phyloP scores from a whole-genome alignment of 2,329 filamentous ascomycete genomes.

The Botryosphaeria agaves region DNA sequence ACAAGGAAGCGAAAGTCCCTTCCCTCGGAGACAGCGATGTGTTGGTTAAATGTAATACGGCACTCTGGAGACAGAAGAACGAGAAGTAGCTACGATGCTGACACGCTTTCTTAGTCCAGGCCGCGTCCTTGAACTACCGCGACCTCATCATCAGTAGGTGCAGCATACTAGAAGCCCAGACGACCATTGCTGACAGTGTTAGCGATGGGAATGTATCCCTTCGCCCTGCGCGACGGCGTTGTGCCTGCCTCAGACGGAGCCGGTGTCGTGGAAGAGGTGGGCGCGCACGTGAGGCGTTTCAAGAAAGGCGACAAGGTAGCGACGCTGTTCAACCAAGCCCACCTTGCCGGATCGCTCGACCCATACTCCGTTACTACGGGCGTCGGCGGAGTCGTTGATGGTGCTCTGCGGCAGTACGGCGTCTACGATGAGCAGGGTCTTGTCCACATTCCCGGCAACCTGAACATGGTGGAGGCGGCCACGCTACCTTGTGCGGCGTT shows the following conservation, averaged over 20 bases:
- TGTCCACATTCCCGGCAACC: slow-evolving; percentile 41
- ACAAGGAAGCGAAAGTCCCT: slow-evolving; percentile 35
- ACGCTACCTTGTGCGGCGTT: slow-evolving; percentile 29
- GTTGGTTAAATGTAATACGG: slow-evolving; percentile 39
- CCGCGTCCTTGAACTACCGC: slow-evolving; percentile 30
- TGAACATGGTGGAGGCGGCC: slow-evolving; percentile 27
- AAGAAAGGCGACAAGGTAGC: slow-evolving; percentile 39
- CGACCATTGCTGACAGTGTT: too few relatives aligned
- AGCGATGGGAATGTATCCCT: slow-evolving; percentile 29
- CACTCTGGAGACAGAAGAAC: not conserved
- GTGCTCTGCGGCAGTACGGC: slow-evolving; percentile 48
- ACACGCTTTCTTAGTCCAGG: slow-evolving; percentile 21
- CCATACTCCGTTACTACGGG: slow-evolving; percentile 29
- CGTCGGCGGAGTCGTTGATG: slow-evolving; percentile 51
- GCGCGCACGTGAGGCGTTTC: slow-evolving; percentile 37
- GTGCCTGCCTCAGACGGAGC: slow-evolving; percentile 35
- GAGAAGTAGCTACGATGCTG: too few relatives aligned
- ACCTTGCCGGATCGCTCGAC: slow-evolving; percentile 32
- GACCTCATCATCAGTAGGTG: slow-evolving; percentile 31
- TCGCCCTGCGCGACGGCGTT: slow-evolving; percentile 20
- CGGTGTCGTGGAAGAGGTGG: slow-evolving; percentile 34
- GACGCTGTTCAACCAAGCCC: slow-evolving; percentile 45
- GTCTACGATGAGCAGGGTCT: slow-evolving; percentile 51
- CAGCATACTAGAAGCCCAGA: too few relatives aligned
- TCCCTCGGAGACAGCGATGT: slow-evolving; percentile 52